These are phyloP conservation scores for Solanum aculeatissimum DNA, from an alignment of 305 asterid genomes.

Conservation along the genomic window DNA sequence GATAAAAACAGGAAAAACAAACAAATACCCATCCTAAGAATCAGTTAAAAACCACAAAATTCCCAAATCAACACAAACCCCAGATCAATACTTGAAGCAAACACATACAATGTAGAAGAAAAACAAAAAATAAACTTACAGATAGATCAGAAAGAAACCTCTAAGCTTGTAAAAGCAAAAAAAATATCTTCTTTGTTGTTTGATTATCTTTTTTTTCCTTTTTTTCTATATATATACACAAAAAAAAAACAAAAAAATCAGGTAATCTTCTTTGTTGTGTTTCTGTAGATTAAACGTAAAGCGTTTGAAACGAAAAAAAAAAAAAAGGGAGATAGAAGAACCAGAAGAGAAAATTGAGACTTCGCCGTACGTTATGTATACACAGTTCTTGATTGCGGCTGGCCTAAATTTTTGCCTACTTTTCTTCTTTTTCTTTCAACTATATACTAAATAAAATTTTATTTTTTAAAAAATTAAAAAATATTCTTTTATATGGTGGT, in stretches of 20 bases:
- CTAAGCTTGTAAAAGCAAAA: slow-evolving; percentile 3
- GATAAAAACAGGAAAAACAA: not conserved
- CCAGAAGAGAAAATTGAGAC: not conserved
- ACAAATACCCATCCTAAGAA: not conserved
- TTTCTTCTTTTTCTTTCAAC: slow-evolving; percentile 1
- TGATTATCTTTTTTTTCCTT: not conserved
- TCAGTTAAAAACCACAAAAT: not conserved
- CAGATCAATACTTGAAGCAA: not conserved
- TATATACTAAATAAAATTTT: not conserved
- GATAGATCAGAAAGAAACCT: not conserved
- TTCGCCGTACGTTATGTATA: not conserved
- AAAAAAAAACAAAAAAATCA: not conserved
- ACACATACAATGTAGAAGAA: not conserved
- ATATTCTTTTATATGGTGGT: not conserved
- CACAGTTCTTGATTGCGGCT: not conserved
- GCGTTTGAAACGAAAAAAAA: not conserved
- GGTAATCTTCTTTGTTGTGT: not conserved
- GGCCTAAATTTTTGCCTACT: not conserved
- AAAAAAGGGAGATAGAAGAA: not conserved
- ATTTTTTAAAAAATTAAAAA: not conserved
- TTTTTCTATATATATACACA: not conserved
- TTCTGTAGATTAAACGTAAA: slow-evolving; percentile 8
- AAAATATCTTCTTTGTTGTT: not conserved
- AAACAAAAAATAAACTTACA: not conserved
- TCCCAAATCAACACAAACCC: not conserved